These are phyloP conservation scores for Diutina catenulata DNA, from an alignment of 1,139 yeast genomes.

Conservation along the genomic window DNA sequence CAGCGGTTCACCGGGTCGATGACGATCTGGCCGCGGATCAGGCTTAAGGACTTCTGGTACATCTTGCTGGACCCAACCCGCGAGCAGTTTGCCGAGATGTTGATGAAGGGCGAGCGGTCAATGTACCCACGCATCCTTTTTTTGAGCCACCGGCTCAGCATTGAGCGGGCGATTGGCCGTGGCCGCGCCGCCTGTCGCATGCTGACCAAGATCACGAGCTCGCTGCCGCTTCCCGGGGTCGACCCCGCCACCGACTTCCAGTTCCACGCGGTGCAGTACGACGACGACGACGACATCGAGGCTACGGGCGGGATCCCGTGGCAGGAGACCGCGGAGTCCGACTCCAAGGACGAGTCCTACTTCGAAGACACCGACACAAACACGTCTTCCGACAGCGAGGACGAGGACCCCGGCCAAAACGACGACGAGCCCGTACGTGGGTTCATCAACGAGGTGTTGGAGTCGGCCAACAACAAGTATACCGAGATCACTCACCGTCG, in stretches of 20 bases:
- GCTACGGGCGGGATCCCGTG: not conserved
- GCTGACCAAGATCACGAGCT: not conserved
- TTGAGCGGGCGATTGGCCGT: constrained; percentile 52
- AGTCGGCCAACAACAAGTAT: not conserved
- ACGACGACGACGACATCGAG: not conserved
- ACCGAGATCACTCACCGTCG: constrained; percentile 2
- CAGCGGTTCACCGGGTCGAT: constrained; percentile 68
- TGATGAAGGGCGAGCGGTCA: constrained; percentile 51
- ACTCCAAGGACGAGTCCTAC: not conserved
- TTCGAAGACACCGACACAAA: constrained; percentile 4
- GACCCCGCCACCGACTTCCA: not conserved
- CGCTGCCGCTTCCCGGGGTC: not conserved
- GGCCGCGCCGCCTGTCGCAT: constrained; percentile 20
- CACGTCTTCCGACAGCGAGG: not conserved
- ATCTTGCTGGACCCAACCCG: constrained; percentile 61
- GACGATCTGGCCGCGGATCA: constrained; percentile 65
- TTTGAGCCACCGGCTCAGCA: constrained; percentile 47
- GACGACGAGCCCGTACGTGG: not conserved
- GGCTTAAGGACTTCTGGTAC: constrained; percentile 46
- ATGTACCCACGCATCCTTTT: constrained; percentile 59
- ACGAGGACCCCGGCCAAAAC: not conserved
- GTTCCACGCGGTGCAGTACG: not conserved
- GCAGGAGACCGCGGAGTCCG: not conserved
- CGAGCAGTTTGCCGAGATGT: constrained; percentile 41
- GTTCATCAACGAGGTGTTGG: constrained; percentile 3